Percentiles rank a stretch among this genome's conserved stretches.
phyloP scores from a whole-genome alignment of 2,329 filamentous ascomycete species.

The Cercospora sesami region DNA sequence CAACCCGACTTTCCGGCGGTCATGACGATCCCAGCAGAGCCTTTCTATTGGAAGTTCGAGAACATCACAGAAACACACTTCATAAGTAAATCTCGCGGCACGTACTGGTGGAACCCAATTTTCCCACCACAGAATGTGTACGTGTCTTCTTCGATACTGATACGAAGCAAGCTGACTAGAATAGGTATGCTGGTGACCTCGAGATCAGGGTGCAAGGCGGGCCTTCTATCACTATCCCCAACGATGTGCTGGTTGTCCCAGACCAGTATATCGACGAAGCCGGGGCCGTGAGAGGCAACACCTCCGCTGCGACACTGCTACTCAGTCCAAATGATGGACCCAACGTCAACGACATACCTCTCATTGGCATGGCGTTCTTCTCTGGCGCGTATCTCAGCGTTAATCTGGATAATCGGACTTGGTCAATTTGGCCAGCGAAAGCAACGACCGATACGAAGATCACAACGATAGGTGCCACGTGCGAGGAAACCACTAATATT shows the following conservation, averaged over 20 bases:
- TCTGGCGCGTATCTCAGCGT: slow-evolving; percentile 23
- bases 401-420: slow-evolving; percentile 18
- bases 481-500: slow-evolving; percentile 8
- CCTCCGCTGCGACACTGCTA: slow-evolving; percentile 9
- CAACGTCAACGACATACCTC: slow-evolving; percentile 16
- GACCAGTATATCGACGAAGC: slow-evolving; percentile 15
- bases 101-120: slow-evolving; percentile 12
- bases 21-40: slow-evolving; percentile 17
- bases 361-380: slow-evolving; percentile 21
- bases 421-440: slow-evolving; percentile 21
- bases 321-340: slow-evolving; percentile 3
- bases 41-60: slow-evolving; percentile 18
- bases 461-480: slow-evolving; percentile 13
- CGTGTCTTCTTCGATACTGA: neutral
- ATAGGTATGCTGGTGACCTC: slow-evolving; percentile 18
- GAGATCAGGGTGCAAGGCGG: slow-evolving; percentile 10
- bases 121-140: slow-evolving; percentile 9
- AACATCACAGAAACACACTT: slow-evolving; percentile 10
- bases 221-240: slow-evolving; percentile 17
- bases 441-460: slow-evolving; percentile 16
- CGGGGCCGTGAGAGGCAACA: slow-evolving; percentile 13
- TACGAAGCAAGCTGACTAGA: neutral
- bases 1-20: slow-evolving; percentile 21
- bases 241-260: slow-evolving; percentile 20
- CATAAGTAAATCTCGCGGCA: slow-evolving; percentile 10